Base-by-base conservation (phyloP, 139 green algal genomes). In the Chlorella vulgaris region DNA sequence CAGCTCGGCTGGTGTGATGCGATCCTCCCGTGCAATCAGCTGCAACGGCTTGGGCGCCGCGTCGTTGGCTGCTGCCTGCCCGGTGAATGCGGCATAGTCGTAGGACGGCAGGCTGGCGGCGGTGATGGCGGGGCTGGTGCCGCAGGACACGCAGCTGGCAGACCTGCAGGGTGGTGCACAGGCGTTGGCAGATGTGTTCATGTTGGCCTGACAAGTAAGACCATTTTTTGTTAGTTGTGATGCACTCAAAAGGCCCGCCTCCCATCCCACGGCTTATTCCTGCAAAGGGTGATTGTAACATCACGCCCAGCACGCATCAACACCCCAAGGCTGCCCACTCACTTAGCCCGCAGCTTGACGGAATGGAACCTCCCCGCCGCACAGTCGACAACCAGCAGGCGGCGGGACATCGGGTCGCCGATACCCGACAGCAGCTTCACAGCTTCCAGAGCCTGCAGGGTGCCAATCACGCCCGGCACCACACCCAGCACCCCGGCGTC, bases 401-500 rank as follows among this genome's bases (percentile, higher is more conserved):
- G 82, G 67, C 90, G 78, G 10, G 76, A 80, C 69, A 94, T 53
- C 3, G 89, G 83, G 42, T 92, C 78, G 1, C 95, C 95, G 2
- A 95, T 81, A 0, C 90, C 88, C 33, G 87, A 68, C 31, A 95
- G 50, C 28, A 98, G 68, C 90, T 99, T 99, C 79, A 99, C 87
- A 7, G 90, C 92, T 88, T 99, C 97, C 13, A 98, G 76, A 0
- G 97, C 95, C 70, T 89, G 86, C 82, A 99, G 81, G 18, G 83
- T 86, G 51, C 97, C 97, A 61, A 99, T 97, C 29, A 97, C 84
- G 15, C 97, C 97, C 4, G 95, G 95, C 50, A 98, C 93, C 33
- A 90, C 85, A 0, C 96, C 96, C 69, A 99, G 86, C 76, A 99
- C 96, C 0, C 96, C 96, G 4, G 91, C 91, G 63, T 99, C 96